Percentiles rank a stretch among this genome's conserved stretches.
phyloP scores from a whole-genome alignment of 768 basidiomycete species.

The Crucibulum laeve region DNA sequence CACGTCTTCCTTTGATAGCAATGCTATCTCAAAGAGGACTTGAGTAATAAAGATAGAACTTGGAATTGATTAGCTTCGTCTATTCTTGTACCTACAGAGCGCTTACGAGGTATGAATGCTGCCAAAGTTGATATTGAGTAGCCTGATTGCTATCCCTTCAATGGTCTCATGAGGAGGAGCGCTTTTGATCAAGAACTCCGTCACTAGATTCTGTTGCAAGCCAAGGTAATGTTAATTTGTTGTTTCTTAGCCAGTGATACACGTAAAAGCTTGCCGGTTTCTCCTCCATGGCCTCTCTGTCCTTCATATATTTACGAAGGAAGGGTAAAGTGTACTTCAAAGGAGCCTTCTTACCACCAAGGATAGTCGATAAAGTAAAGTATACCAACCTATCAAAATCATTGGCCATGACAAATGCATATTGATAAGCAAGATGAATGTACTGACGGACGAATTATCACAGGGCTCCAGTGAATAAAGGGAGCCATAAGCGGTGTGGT shows the following conservation, averaged over 20 bases:
- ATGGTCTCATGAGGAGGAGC: constrained; percentile 24
- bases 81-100: not conserved
- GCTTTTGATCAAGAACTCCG: constrained; percentile 23
- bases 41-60: constrained; percentile 33
- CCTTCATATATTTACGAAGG: constrained; percentile 19
- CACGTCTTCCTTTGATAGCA: constrained; percentile 20
- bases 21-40: constrained; percentile 27
- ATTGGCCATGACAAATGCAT: not conserved
- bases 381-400: constrained; percentile 21
- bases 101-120: constrained; percentile 34
- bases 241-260: not conserved
- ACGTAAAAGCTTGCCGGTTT: constrained; percentile 20
- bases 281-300: constrained; percentile 16
- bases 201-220: constrained; percentile 15
- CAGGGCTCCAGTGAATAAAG: constrained; percentile 27
- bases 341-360: constrained; percentile 28
- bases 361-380: constrained; percentile 22
- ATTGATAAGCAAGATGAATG: not conserved
- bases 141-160: constrained; percentile 26
- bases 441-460: constrained; percentile 24
- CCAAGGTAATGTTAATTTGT: not conserved
- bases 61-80: constrained; percentile 1
- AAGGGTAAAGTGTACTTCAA: constrained; percentile 23
- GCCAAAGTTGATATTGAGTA: constrained; percentile 35
- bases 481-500: constrained; percentile 27